Evolutionary conservation across 1,284 basidiomycete genomes (phyloP).

Genomic region (Cryptococcus sp.): DNA sequence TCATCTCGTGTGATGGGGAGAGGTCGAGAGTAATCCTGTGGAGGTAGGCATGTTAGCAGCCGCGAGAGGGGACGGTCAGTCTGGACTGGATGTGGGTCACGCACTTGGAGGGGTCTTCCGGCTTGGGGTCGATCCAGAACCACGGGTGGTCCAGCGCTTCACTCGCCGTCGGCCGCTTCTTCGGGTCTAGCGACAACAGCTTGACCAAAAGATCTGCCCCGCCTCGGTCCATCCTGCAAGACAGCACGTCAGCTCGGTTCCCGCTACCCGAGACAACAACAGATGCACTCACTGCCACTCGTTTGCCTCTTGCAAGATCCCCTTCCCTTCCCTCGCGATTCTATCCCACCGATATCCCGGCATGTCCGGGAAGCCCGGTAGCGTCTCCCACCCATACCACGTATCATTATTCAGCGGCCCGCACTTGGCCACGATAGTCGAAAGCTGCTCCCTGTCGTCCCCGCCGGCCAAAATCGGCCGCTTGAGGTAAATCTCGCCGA

Average conservation of each 20-base stretch:
- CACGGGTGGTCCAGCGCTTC: constrained; percentile 54
- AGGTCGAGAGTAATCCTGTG: constrained; percentile 21
- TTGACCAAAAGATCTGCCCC: constrained; percentile 50
- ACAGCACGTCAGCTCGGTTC: not conserved
- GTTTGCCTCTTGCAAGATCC: constrained; percentile 21
- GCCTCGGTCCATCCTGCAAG: constrained; percentile 34
- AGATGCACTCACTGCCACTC: constrained; percentile 33
- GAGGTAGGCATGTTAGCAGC: not conserved
- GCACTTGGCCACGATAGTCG: constrained; percentile 84
- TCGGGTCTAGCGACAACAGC: constrained; percentile 56
- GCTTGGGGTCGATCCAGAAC: constrained; percentile 74
- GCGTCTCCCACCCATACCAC: constrained; percentile 72
- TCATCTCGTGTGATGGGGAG: constrained; percentile 45
- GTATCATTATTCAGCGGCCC: constrained; percentile 72
- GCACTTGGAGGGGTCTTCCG: constrained; percentile 77
- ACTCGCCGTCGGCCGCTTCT: constrained; percentile 54
- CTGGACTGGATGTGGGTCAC: constrained; percentile 30
- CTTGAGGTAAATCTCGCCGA: constrained; percentile 92
- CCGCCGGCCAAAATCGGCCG: constrained; percentile 83
- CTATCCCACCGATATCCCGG: constrained; percentile 40
- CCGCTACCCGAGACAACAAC: not conserved
- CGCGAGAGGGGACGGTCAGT: too few species aligned
- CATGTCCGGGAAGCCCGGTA: constrained; percentile 75
- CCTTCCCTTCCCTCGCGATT: constrained; percentile 21
- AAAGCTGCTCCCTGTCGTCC: constrained; percentile 84